phyloP scores from a whole-genome alignment of 2,329 filamentous ascomycete genomes.

The Trichoderma sp. region DNA sequence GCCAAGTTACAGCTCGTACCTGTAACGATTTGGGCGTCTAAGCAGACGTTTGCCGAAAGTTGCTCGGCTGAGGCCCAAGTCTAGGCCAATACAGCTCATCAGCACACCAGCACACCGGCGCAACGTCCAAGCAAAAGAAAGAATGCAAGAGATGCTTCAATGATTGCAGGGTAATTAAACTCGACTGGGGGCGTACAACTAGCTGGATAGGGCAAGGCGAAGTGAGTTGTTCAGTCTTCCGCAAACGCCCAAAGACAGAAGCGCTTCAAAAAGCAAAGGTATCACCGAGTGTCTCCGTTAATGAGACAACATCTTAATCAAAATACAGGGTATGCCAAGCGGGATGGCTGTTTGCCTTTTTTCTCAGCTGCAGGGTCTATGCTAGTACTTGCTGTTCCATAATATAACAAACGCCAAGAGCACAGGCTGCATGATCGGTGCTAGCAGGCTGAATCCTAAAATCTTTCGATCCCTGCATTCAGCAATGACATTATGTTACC shows the following conservation, averaged over 20 bases:
- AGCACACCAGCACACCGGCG: neutral
- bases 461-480: neutral
- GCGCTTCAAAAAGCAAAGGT: neutral
- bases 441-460: neutral
- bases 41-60: neutral
- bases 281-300: neutral
- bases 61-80: neutral
- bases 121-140: neutral
- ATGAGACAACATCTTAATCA: neutral
- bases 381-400: neutral
- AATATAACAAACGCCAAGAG: neutral
- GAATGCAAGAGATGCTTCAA: neutral
- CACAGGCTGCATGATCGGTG: neutral
- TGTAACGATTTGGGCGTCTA: neutral
- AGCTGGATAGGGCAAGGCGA: neutral
- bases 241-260: neutral
- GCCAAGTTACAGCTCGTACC: neutral
- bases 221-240: neutral
- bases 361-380: neutral
- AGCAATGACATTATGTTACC: neutral
- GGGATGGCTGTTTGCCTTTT: neutral
- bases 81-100: neutral
- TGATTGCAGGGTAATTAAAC: neutral
- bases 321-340: neutral
- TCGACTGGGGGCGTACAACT: constrained; percentile 14